Base-by-base conservation (phyloP, 768 basidiomycete genomes). In the Mycena rebaudengoi region DNA sequence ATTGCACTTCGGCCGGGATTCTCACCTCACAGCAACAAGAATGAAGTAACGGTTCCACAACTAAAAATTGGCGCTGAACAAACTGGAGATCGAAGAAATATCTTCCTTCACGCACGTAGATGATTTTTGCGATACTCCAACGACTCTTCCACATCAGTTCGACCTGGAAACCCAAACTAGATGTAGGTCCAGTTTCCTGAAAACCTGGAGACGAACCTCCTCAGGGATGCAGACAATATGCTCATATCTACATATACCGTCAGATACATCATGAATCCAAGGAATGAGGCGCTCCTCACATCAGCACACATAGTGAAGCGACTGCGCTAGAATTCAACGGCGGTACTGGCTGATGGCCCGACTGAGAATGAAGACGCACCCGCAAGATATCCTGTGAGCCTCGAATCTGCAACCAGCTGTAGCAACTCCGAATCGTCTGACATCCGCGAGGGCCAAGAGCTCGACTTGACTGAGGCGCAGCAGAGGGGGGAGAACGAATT, bases 1-100 rank as follows among this genome's bases (percentile, higher is more conserved):
- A 12, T n/a, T n/a, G n/a, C n/a, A 23, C 16, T 23, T 2, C 2
- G 4, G 6, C 18, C 6, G 11, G 3, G 4, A 12, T 33, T 32
- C 35, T 49, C 41, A 60, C 50, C 49, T 53, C 4, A 60, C 32
- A 3, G 20, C 50, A 5, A 60, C 37, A 20, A 51, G 48, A 44
- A 46, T 60, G 40, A 60, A 60, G 14, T 60, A 60, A 6, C 59
- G 59, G 33, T 60, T 60, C 59, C 59, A 60, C 4, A 60, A 29
- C 59, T 60, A 5, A 13, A 12, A 44, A 14, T n/a, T 10, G 2
- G 4, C 18, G 6, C 6, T 21, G n/a, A n/a, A n/a, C n/a, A n/a
- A n/a, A n/a, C n/a, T n/a, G n/a, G n/a, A n/a, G n/a, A n/a, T n/a
- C n/a, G n/a, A n/a, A n/a, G n/a, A n/a, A n/a, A n/a, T n/a, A n/a